Evolutionary conservation across 2,329 filamentous ascomycete species (phyloP), one percentile per base, ranked within the genome.

Genomic region (Colletotrichum karsti): DNA sequence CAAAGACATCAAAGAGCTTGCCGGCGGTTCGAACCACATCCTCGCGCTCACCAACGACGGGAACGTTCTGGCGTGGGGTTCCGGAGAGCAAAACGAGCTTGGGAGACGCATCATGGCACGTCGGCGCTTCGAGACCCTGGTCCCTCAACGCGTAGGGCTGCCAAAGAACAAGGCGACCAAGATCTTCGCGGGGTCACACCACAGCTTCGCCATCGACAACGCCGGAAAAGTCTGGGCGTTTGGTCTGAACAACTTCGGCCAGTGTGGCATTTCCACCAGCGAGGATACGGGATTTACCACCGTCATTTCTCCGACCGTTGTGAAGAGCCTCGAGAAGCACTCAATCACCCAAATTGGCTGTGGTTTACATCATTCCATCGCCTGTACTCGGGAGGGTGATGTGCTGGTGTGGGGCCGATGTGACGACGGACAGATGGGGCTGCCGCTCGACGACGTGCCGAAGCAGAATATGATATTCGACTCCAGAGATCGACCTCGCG

Each of bases 221-320:
- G 85, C 85, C 13, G 90, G 87, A n/a, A 85, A 87, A 48, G 87
- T 92, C 18, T 92, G 87, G 78, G 83, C 86, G 0, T 93, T 91
- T 90, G 91, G 91, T 4, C 79, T 92, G 42, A 93, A 93, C 80
- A 91, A 89, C 74, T 93, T 89, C 75, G 90, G 88, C 58, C 88
- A 93, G 77, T 91, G 89, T 9, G 92, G 89, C 53, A 85, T 91
- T 68, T 80, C 65, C 10, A 68, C 61, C 6, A 44, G 61, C 15
- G 65, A 66, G 6, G 55, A 50, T 2, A 68, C 65, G n/a, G 65
- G 65, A 1, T 68, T 68, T 28, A 68, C 65, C n/a, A 84, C 22
- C 44, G 83, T 92, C 67, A 80, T 84, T 33, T 85, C 84, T 61
- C 87, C 88, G 3, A 84, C 82, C 5, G 77, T 87, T 53, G 86